Conservation (phyloP, 257 asterid genomes). For the Rhazya stricta region DNA sequence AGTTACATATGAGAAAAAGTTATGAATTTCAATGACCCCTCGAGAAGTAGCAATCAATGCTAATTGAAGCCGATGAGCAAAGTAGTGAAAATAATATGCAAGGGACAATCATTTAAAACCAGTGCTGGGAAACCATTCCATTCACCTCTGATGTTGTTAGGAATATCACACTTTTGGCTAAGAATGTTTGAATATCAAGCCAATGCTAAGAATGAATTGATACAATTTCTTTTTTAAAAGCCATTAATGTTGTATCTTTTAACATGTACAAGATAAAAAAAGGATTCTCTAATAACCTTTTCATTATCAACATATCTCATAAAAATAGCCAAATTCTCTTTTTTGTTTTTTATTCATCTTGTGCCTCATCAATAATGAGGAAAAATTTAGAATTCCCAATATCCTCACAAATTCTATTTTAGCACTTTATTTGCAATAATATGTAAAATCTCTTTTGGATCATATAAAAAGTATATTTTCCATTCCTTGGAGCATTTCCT, state of each 20-base stretch:
- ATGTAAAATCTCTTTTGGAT: too few relatives aligned
- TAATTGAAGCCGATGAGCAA: conserved; percentile 6
- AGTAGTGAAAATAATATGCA: conserved; percentile 4
- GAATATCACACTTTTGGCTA: not conserved
- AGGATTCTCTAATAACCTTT: too few relatives aligned
- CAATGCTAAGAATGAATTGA: not conserved
- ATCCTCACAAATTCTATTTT: not conserved
- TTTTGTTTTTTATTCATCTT: not conserved
- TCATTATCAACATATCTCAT: not conserved
- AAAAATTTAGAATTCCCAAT: not conserved
- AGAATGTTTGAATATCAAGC: not conserved
- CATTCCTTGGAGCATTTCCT: not conserved
- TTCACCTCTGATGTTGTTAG: not conserved
- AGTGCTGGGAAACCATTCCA: not conserved
- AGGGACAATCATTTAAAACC: not conserved
- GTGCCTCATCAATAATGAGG: not conserved
- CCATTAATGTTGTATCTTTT: too few relatives aligned
- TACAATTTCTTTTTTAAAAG: not conserved
- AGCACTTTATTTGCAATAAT: too few relatives aligned
- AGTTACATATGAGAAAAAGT: not conserved
- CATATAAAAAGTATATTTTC: not conserved
- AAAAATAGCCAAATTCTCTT: too few relatives aligned
- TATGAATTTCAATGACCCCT: too few relatives aligned
- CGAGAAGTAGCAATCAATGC: not conserved
- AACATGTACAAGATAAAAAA: too few relatives aligned